Conservation (phyloP, 2,329 filamentous ascomycete species). For the Immersiporthe knoxdaviesiana region DNA sequence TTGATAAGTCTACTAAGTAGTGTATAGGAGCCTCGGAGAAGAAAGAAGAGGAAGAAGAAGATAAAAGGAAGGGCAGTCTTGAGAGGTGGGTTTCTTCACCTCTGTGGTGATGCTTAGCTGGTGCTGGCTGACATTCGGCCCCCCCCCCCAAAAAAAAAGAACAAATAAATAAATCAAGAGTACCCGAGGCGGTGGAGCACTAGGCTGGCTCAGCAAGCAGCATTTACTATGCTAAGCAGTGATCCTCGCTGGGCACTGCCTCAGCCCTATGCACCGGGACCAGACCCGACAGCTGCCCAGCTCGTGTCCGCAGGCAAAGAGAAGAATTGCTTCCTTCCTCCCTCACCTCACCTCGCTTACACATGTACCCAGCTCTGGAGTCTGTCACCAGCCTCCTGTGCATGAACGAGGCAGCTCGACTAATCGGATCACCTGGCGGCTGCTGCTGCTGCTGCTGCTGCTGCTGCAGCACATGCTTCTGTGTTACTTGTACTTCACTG, state of each 20-base stretch:
- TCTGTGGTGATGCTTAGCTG: not conserved
- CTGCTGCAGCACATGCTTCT: not conserved
- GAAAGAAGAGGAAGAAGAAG: not conserved
- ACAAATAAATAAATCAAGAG: not conserved
- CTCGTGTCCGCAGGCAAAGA: not conserved
- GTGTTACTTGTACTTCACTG: not conserved
- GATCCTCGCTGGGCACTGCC: slow-evolving; percentile 15
- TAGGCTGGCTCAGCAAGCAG: not conserved
- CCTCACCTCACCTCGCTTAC: not conserved
- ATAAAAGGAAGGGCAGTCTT: not conserved
- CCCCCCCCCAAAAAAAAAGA: not conserved
- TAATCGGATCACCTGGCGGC: not conserved
- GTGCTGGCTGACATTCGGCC: not conserved
- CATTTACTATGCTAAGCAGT: not conserved
- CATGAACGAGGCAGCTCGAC: slow-evolving; percentile 7
- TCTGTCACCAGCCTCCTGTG: not conserved
- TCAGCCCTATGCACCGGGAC: slow-evolving; percentile 28
- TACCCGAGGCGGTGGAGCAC: slow-evolving; percentile 17
- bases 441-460: not conserved
- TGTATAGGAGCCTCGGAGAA: no score
- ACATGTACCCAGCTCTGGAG: not conserved
- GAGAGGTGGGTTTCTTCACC: not conserved
- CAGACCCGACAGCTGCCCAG: slow-evolving; percentile 1
- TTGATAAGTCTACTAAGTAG: not conserved
- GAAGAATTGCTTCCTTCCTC: not conserved